Evolutionary conservation across 179 eudicot species (phyloP).

Genomic region (Gypsophila paniculata): DNA sequence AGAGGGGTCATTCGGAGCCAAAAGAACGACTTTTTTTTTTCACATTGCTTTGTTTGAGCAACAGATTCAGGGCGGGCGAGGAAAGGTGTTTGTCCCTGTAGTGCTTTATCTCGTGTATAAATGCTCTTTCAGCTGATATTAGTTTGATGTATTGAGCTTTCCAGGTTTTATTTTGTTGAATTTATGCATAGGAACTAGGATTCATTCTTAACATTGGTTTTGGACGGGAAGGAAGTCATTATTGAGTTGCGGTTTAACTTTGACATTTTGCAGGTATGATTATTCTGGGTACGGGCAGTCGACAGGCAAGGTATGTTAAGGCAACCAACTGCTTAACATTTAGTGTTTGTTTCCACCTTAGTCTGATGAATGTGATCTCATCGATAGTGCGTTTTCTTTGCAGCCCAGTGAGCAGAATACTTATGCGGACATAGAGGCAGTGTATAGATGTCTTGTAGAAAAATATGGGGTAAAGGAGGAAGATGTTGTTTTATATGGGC

Average conservation of each 20-base stretch:
- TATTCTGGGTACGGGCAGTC: constrained; percentile 94
- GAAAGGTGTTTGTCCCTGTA: not conserved
- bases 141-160: not conserved
- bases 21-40: not conserved
- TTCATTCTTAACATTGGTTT: no score
- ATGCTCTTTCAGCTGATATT: not conserved
- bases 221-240: not conserved
- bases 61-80: not conserved
- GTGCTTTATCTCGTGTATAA: not conserved
- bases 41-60: not conserved
- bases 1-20: not conserved
- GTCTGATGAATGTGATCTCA: not conserved
- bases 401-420: constrained; percentile 95
- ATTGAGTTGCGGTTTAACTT: constrained; percentile 3
- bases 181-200: not conserved
- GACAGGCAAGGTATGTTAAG: constrained; percentile 62
- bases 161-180: not conserved
- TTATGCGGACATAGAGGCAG: constrained; percentile 92
- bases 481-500: constrained; percentile 81
- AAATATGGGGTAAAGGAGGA: constrained; percentile 85
- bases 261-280: constrained; percentile 61
- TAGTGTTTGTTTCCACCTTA: not conserved
- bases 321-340: not conserved
- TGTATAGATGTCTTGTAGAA: constrained; percentile 72
- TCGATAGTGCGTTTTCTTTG: constrained; percentile 1